phyloP scores from a whole-genome alignment of 192 early-diverging fungal species.

The Coemansia sp. region DNA sequence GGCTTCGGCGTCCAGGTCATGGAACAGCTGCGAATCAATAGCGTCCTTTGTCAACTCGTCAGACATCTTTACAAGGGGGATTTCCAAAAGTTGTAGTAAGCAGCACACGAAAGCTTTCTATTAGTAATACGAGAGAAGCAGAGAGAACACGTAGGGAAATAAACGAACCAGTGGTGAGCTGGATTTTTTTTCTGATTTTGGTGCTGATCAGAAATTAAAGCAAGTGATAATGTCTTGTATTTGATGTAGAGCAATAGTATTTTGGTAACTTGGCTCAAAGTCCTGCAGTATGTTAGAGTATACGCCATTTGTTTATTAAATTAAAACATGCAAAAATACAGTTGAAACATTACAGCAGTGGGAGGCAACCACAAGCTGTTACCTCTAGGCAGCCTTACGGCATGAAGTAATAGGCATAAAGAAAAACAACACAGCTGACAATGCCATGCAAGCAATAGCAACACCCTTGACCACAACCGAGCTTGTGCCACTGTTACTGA shows the following conservation, averaged over 20 bases:
- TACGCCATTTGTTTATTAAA: too few relatives aligned
- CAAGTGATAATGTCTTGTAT: too few relatives aligned
- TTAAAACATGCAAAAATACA: too few relatives aligned
- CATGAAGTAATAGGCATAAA: not conserved
- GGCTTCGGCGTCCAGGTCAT: slow-evolving; percentile 63
- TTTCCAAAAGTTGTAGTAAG: not conserved
- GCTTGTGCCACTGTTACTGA: not conserved
- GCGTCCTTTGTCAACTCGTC: not conserved
- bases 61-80: not conserved
- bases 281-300: too few relatives aligned
- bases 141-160: not conserved
- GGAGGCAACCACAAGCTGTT: too few relatives aligned
- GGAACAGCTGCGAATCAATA: slow-evolving; percentile 57
- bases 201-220: too few relatives aligned
- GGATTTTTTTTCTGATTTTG: too few relatives aligned
- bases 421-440: not conserved
- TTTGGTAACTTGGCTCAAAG: too few relatives aligned
- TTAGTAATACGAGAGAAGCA: not conserved
- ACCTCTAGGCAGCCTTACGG: too few relatives aligned
- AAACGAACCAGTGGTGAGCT: too few relatives aligned
- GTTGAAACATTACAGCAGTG: too few relatives aligned
- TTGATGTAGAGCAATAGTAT: too few relatives aligned
- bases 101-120: not conserved
- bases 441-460: slow-evolving; percentile 2
- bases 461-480: not conserved